Evolutionary conservation across 306 rosid species (phyloP), one percentile per base, ranked within the genome.

Genomic region (Castanospermum australe): DNA sequence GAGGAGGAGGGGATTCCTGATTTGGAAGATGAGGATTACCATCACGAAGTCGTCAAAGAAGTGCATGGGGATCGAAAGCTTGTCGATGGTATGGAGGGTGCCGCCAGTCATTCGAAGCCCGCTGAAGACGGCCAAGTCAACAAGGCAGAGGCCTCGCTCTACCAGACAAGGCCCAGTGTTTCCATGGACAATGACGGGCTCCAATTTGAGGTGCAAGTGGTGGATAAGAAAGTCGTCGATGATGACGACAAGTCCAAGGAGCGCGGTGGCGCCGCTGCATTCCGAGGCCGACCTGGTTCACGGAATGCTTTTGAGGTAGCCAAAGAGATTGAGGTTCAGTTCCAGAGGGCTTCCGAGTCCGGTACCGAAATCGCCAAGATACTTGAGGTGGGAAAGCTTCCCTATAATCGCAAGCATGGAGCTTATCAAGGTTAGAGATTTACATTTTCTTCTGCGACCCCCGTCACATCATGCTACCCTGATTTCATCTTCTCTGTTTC

Each of bases 1-100:
- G 98, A 96, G 44, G 99, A 88, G 30, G 99, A 96, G 81, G 99
- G 98, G 20, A 96, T 96, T 74, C 99, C 99, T 6, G 99, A 90
- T 54, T 89, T 96, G 92, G 99, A 96, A 76, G 98, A 96, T 9
- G 99, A 88, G 80, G 88, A 78, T 74, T 86, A 79, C 80, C 88
- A 79, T 35, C 82, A 81, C 39, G 96, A 93, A 80, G 99, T 93
- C 22, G 98, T 96, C 42, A 93, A 93, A 84, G 79, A 93, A 71
- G 96, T 90, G 6, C 92, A 91, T 42, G 93, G 97, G 18, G 75
- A 86, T 60, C 96, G 80, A 39, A 88, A 89, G 79, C 70, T 84
- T 42, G 84, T 84, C 3, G 88, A 73, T 0, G 90, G 81, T 32
- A 83, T 76, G 14, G 55, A 59, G 71, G 84, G 81, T 44, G 30